phyloP scores from a whole-genome alignment of 495 filamentous ascomycete species.

The Thozetella sp. region DNA sequence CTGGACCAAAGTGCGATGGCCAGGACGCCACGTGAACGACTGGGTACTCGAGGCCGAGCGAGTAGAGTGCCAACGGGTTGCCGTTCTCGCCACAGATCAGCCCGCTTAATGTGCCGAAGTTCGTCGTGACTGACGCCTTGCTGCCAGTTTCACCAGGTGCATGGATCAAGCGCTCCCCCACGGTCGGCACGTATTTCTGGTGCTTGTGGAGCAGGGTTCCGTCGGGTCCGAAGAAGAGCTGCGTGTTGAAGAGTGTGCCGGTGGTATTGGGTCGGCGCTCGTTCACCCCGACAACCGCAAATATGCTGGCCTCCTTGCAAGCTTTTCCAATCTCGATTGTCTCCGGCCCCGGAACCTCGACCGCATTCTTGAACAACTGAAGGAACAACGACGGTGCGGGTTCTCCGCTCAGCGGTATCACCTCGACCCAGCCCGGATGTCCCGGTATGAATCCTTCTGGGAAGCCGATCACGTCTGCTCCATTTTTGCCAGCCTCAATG shows the following conservation, averaged over 20 bases:
- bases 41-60: conserved; percentile 12
- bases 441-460: conserved; percentile 45
- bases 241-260: conserved; percentile 35
- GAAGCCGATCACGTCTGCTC: conserved; percentile 43
- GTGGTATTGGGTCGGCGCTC: conserved; percentile 30
- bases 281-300: conserved; percentile 34
- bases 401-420: conserved; percentile 29
- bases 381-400: conserved; percentile 12
- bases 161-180: conserved; percentile 39
- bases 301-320: conserved; percentile 17
- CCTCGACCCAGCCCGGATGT: conserved; percentile 34
- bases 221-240: conserved; percentile 26
- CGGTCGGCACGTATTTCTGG: conserved; percentile 38
- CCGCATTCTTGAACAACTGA: conserved; percentile 28
- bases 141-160: conserved; percentile 33
- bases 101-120: conserved; percentile 23
- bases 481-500: conserved; percentile 31
- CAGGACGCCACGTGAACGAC: neutral
- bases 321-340: conserved; percentile 21
- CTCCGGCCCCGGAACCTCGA: conserved; percentile 36
- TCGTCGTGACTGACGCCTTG: conserved; percentile 22
- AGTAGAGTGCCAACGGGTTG: conserved; percentile 31
- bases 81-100: conserved; percentile 43
- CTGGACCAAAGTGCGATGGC: neutral
- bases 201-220: conserved; percentile 35